Percentiles rank a stretch among this genome's conserved stretches.
Evolutionary conservation across 495 filamentous ascomycete genomes (phyloP).

Genomic region (Cudoniella acicularis): DNA sequence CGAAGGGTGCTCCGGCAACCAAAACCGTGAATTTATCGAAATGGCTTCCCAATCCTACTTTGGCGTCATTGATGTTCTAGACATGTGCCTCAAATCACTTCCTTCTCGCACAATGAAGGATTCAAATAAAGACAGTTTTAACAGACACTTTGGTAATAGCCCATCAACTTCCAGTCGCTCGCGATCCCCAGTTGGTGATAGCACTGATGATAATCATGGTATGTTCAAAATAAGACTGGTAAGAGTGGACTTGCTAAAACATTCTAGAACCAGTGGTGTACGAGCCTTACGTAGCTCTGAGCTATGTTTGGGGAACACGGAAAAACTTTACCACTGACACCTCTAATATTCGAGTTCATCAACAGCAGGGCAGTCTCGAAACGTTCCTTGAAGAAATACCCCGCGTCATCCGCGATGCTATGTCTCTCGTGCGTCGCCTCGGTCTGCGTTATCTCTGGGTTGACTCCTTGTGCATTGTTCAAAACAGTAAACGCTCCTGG

Average conservation of each 20-base stretch:
- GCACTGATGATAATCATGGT: too few relatives aligned
- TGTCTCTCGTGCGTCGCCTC: conserved; percentile 19
- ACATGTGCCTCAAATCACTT: conserved; percentile 14
- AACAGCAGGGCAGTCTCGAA: conserved; percentile 16
- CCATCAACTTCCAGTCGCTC: too few relatives aligned
- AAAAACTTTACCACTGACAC: conserved; percentile 19
- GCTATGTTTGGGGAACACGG: conserved; percentile 32
- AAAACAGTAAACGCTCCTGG: conserved; percentile 22
- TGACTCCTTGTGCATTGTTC: conserved; percentile 30
- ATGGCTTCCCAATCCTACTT: conserved; percentile 11
- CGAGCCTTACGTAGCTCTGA: conserved; percentile 27
- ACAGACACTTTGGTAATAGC: too few relatives aligned
- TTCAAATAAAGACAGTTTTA: too few relatives aligned
- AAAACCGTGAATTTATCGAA: too few relatives aligned
- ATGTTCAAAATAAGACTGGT: too few relatives aligned
- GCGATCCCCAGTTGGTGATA: too few relatives aligned
- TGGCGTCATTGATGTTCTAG: conserved; percentile 26
- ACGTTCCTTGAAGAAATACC: conserved; percentile 19
- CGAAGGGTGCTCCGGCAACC: too few relatives aligned
- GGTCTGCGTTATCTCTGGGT: conserved; percentile 37
- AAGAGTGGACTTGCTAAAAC: too few relatives aligned
- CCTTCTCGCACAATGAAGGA: too few relatives aligned
- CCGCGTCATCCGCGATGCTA: conserved; percentile 25
- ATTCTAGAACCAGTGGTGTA: background rate
- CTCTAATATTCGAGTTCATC: conserved; percentile 16